Percentiles rank a stretch among this genome's conserved stretches.
phyloP scores from a whole-genome alignment of 75 land plant genomes.

The Selaginella moellendorffii region DNA sequence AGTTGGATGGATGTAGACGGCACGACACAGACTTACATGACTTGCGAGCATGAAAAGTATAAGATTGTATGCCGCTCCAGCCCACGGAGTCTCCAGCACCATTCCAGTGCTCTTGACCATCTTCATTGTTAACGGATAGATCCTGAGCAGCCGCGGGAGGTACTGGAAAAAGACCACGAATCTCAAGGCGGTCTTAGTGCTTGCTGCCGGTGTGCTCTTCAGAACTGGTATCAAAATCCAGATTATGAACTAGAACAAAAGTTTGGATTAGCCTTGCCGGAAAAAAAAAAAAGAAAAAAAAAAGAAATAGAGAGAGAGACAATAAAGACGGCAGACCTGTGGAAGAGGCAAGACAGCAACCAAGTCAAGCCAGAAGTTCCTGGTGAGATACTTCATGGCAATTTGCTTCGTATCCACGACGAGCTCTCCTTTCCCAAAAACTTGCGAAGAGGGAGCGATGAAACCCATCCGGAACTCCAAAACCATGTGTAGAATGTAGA shows the following conservation, averaged over 20 bases:
- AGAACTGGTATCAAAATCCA: constrained; percentile 53
- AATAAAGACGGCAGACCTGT: constrained; percentile 69
- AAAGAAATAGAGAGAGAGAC: not conserved
- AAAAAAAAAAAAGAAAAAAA: not conserved
- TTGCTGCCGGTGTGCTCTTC: constrained; percentile 24
- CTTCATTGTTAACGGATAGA: constrained; percentile 49
- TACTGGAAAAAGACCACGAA: constrained; percentile 68
- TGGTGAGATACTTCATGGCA: constrained; percentile 46
- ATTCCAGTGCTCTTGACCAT: constrained; percentile 69
- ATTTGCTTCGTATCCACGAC: constrained; percentile 63
- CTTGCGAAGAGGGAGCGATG: constrained; percentile 64
- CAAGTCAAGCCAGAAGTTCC: constrained; percentile 54
- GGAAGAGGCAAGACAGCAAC: constrained; percentile 74
- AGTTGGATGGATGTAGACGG: not conserved
- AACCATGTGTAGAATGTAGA: constrained; percentile 65
- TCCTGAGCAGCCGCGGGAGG: constrained; percentile 53
- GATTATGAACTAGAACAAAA: constrained; percentile 38
- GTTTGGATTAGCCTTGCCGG: not conserved
- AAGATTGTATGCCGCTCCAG: constrained; percentile 90
- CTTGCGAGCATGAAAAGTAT: constrained; percentile 84
- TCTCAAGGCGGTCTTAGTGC: constrained; percentile 51
- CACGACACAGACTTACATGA: constrained; percentile 49
- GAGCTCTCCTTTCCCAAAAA: constrained; percentile 83
- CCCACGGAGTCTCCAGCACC: constrained; percentile 85
- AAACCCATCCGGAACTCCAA: constrained; percentile 77